Conservation (phyloP, 1,284 basidiomycete species). For the Melanopsichium pennsylvanicum region DNA sequence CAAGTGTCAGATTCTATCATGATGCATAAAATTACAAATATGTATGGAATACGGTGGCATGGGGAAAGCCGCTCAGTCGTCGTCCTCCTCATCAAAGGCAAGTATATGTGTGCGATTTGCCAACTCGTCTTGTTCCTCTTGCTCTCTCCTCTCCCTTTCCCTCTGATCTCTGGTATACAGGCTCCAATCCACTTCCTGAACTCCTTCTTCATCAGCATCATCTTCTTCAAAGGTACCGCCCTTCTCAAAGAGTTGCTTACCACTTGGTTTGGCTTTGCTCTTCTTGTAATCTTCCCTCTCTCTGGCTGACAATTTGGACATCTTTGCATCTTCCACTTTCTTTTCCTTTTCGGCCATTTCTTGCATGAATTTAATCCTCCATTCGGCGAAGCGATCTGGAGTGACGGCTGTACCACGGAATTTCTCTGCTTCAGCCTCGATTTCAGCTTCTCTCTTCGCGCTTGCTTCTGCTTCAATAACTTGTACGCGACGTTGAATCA, state of each 20-base stretch:
- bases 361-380: conserved; percentile 77
- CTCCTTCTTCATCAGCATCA: conserved; percentile 47
- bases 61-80: conserved; percentile 15
- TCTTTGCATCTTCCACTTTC: conserved; percentile 81
- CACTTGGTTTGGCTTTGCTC: conserved; percentile 74
- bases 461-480: conserved; percentile 70
- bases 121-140: conserved; percentile 41
- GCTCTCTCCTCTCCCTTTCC: conserved; percentile 53
- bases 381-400: conserved; percentile 77
- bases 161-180: conserved; percentile 57
- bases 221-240: conserved; percentile 49
- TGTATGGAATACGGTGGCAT: too few relatives aligned
- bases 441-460: conserved; percentile 75
- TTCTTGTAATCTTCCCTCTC: conserved; percentile 88
- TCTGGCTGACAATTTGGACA: conserved; percentile 77
- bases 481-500: conserved; percentile 70
- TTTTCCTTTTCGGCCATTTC: conserved; percentile 69
- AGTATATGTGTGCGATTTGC: conserved; percentile 25
- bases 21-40: conserved; percentile 39
- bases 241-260: conserved; percentile 66
- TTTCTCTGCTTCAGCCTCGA: conserved; percentile 85
- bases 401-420: conserved; percentile 92
- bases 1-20: background rate
- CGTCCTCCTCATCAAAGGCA: conserved; percentile 47
- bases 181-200: conserved; percentile 58